Base-by-base conservation (phyloP, 1,284 basidiomycete genomes). In the Mycosarcoma maydis region DNA sequence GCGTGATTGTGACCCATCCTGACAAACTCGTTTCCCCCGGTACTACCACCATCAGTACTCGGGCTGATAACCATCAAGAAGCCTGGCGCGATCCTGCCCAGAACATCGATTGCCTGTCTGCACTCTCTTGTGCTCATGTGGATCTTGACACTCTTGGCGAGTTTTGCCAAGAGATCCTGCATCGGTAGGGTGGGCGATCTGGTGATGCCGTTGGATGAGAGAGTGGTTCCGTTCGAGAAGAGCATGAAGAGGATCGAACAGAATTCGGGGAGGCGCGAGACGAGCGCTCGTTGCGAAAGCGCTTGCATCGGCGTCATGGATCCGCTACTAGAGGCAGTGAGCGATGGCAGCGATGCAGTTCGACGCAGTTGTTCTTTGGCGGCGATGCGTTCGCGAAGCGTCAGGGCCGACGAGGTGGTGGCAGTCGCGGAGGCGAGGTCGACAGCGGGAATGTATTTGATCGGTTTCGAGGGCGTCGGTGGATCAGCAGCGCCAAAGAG, bases 231-330 rank as follows among this genome's bases (percentile, higher is more conserved):
- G 54, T 64, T 67, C 43, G 60, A 64, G 30, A 76, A 76, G 16
- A 76, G 61, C 69, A 76, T 72, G 41, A 72, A 72, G n/a, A 77
- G 40, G 23, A 71, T 72, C 13, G 50, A 54, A 33, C 60, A 70
- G 13, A 77, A 43, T 30, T 77, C 74, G 10, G 62, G 60, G 0
- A 77, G 40, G 0, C 75, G 55, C 3, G 64, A 67, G 29, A 77
- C 51, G 17, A 70, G 50, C 0, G 69, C 45, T 13, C 67, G 65
- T 24, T 71, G 64, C 13, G 59, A 60, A 11, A 73, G 51, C 0
- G 53, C 48, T 27, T 61, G 58, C 55, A 58, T 67, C 2, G 56
- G 42, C 4, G 61, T 68, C 17, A 59, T 29, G 0, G 33, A 40
- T 3, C 51, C 42, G 11, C 44, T 8, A 19, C 56, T 48, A 4